Evolutionary conservation across 2,329 filamentous ascomycete species (phyloP), one percentile per base, ranked within the genome.

Genomic region (Gaeumannomyces tritici): DNA sequence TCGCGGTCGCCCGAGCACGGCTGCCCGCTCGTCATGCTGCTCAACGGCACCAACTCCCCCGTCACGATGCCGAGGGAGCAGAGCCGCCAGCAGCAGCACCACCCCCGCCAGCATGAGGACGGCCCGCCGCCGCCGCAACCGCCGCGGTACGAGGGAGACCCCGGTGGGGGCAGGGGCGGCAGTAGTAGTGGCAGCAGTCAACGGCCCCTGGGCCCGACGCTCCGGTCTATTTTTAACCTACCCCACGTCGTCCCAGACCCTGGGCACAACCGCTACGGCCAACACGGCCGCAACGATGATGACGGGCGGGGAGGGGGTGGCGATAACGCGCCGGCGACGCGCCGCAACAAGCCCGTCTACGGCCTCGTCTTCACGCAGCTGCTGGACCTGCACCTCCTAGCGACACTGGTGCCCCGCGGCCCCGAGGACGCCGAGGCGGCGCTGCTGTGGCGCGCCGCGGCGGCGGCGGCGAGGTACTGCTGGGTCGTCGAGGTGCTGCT

Each of bases 351-450:
- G 64, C 81, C 82, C 7, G 76, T 75, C 21, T 85, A 84, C 62
- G 84, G 84, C 6, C 73, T 77, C 18, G 76, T 82, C 5, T 87
- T 87, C 65, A 67, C 77, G 7, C 79, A 83, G 70, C 74, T 86
- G 55, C 72, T 84, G 0, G 79, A 84, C 57, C 61, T 86, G 24
- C 83, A 86, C 64, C 65, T 87, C 6, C 72, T 87, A 3, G 78
- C 80, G 63, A 80, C 77, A 5, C 69, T 69, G 3, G 64, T 83
- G 0, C 79, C 81, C 28, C 73, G 74, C 55, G 70, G 69, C 5
- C 70, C 68, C 21, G 69, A 61, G 1, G 80, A 81, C 59, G 78
- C 75, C 2, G 78, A 78, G 65, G 42, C 42, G 42, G 64, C 64
- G 24, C 21, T 72, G 2, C 72, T 71, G 42, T 66, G 24, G 27